A percentile compares a stretch with the other conserved stretches of the same genome.
phyloP scores from a whole-genome alignment of 108 stramenopile genomes.

The Craspedostauros australis region DNA sequence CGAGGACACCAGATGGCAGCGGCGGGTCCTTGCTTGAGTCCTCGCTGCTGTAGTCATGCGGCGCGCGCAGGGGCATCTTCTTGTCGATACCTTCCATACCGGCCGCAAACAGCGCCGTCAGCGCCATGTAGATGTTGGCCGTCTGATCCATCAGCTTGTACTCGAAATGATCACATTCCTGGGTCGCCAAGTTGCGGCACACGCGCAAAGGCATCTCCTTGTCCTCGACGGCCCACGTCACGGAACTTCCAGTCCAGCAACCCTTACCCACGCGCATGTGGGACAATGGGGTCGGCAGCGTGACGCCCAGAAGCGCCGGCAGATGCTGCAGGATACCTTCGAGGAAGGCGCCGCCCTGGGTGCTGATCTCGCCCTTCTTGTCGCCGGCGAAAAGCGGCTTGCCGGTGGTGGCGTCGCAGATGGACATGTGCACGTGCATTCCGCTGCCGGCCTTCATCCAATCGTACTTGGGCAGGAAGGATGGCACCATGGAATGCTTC shows the following conservation, averaged over 20 bases:
- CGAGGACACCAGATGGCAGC: constrained; percentile 39
- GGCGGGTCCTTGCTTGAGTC: not conserved
- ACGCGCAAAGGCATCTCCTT: constrained; percentile 72
- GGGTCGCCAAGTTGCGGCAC: constrained; percentile 34
- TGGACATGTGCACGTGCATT: constrained; percentile 70
- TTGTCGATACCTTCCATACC: constrained; percentile 61
- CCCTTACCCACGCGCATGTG: constrained; percentile 69
- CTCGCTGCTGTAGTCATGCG: too few species aligned
- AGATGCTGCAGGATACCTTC: constrained; percentile 72
- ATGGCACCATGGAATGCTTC: constrained; percentile 38
- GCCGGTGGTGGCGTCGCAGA: constrained; percentile 23
- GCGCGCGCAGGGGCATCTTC: constrained; percentile 33
- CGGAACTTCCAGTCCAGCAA: constrained; percentile 70
- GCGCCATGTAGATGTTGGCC: constrained; percentile 64
- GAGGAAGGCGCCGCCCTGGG: constrained; percentile 51
- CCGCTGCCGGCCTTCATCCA: constrained; percentile 63
- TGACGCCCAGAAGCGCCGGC: constrained; percentile 56
- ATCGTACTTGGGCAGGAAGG: constrained; percentile 72
- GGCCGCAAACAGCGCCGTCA: constrained; percentile 50
- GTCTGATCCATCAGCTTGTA: constrained; percentile 60
- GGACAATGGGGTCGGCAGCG: constrained; percentile 65
- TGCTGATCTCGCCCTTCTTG: constrained; percentile 19
- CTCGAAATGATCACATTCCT: constrained; percentile 60
- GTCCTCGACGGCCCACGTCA: constrained; percentile 72
- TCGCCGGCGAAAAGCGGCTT: constrained; percentile 1